Evolutionary conservation across 179 eudicot species (phyloP).

Genomic region (Drosera spatulata): DNA sequence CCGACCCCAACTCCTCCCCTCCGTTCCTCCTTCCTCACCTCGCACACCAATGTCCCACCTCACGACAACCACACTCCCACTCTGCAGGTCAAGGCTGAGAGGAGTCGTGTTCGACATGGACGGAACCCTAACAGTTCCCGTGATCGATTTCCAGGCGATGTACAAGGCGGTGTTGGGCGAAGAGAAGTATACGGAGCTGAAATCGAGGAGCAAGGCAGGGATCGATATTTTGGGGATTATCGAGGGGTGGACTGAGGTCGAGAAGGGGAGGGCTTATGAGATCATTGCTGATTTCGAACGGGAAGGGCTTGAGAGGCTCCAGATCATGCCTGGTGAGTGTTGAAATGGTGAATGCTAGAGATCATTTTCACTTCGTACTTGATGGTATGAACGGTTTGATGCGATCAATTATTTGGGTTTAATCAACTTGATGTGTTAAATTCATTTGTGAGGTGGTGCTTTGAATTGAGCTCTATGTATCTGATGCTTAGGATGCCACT

Average conservation of each 20-base stretch:
- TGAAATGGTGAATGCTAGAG: no score
- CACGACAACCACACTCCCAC: conserved; percentile 11
- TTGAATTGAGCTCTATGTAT: no score
- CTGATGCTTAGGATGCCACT: no score
- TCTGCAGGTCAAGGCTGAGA: conserved; percentile 32
- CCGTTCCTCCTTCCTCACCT: neutral
- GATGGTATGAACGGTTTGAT: no score
- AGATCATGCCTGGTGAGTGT: conserved; percentile 83
- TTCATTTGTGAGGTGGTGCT: no score
- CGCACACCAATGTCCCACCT: conserved; percentile 6
- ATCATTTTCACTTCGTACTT: no score
- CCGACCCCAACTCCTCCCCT: neutral
- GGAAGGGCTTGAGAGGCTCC: conserved; percentile 69
- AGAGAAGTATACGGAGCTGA: conserved; percentile 29
- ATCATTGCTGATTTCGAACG: conserved; percentile 68
- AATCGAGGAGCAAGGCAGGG: conserved; percentile 47
- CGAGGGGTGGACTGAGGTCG: conserved; percentile 43
- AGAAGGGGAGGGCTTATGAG: conserved; percentile 53
- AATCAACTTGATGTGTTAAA: no score
- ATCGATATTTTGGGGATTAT: conserved; percentile 78
- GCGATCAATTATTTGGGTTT: no score
- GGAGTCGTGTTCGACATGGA: conserved; percentile 99
- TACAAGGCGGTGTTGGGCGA: conserved; percentile 75
- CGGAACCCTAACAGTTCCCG: conserved; percentile 92
- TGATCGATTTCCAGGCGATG: conserved; percentile 83